Evolutionary conservation across 208 protist genomes (phyloP).

Genomic region (Wallacemonas collosoma): DNA sequence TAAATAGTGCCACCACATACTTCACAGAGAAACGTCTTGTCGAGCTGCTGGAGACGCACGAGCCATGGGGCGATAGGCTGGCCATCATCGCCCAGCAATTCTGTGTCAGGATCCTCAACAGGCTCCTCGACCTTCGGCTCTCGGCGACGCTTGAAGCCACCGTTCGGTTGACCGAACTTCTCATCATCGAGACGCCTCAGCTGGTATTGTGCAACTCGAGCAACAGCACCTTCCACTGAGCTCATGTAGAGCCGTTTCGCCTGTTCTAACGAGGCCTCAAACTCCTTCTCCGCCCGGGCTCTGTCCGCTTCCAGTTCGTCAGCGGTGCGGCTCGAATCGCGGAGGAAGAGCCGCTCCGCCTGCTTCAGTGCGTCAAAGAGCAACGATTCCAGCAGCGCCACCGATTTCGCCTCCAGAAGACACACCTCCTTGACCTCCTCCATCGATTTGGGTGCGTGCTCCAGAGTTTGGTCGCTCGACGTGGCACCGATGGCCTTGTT

Average conservation of each 20-base stretch:
- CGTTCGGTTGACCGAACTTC: neutral
- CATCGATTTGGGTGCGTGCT: conserved; percentile 35
- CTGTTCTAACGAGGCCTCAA: conserved; percentile 61
- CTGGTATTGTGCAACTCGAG: conserved; percentile 70
- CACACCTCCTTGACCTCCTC: conserved; percentile 63
- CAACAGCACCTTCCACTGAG: conserved; percentile 79
- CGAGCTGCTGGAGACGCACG: conserved; percentile 78
- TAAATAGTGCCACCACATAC: conserved; percentile 89
- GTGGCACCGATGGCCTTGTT: neutral
- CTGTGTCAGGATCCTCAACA: conserved; percentile 25
- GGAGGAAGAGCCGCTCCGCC: conserved; percentile 66
- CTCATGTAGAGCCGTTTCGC: conserved; percentile 42
- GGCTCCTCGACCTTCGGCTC: conserved; percentile 21
- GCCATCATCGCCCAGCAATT: conserved; percentile 77
- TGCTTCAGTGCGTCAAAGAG: conserved; percentile 68
- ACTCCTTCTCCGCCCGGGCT: conserved; percentile 56
- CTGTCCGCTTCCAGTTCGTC: conserved; percentile 83
- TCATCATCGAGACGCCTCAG: conserved; percentile 27
- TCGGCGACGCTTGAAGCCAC: conserved; percentile 3
- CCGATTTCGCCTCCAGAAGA: conserved; percentile 62
- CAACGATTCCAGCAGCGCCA: conserved; percentile 63
- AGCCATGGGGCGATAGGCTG: conserved; percentile 83
- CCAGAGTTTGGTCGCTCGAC: neutral
- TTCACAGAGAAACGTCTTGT: conserved; percentile 82
- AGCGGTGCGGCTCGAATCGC: conserved; percentile 80